phyloP scores from a whole-genome alignment of 1,139 yeast species.

The Lodderomyces oxycetoniae region DNA sequence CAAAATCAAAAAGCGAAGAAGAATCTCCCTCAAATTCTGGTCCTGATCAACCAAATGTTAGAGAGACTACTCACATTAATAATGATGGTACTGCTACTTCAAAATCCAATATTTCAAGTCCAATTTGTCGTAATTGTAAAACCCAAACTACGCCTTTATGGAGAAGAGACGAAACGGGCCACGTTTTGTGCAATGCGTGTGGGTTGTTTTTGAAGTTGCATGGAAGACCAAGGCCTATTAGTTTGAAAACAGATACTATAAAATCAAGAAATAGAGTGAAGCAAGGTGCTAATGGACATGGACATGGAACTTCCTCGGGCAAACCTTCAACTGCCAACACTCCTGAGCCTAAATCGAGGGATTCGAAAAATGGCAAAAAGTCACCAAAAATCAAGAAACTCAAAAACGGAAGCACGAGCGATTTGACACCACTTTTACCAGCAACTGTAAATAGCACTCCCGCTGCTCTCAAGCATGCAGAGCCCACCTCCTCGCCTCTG shows the following conservation, averaged over 20 bases:
- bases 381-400: constrained; percentile 32
- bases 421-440: constrained; percentile 31
- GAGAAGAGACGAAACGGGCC: constrained; percentile 93
- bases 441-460: constrained; percentile 13
- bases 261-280: constrained; percentile 82
- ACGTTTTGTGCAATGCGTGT: constrained; percentile 91
- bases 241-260: constrained; percentile 86
- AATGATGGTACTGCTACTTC: constrained; percentile 40
- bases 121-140: constrained; percentile 84
- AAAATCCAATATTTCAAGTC: constrained; percentile 51
- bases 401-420: constrained; percentile 14
- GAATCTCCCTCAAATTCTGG: too few relatives aligned
- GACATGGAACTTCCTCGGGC: constrained; percentile 11
- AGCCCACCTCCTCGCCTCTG: neutral
- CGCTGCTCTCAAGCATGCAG: constrained; percentile 9
- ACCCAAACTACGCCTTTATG: constrained; percentile 93
- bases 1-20: constrained; percentile 8
- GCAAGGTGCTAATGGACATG: constrained; percentile 22
- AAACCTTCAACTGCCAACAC: constrained; percentile 37
- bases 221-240: constrained; percentile 88
- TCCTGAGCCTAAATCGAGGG: constrained; percentile 43
- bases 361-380: constrained; percentile 18
- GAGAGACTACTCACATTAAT: constrained; percentile 40
- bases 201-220: constrained; percentile 87
- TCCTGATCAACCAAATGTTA: constrained; percentile 39